These are phyloP conservation scores for Acanthamoeba sp. DNA, from an alignment of 208 protist species.

Conservation along the genomic window DNA sequence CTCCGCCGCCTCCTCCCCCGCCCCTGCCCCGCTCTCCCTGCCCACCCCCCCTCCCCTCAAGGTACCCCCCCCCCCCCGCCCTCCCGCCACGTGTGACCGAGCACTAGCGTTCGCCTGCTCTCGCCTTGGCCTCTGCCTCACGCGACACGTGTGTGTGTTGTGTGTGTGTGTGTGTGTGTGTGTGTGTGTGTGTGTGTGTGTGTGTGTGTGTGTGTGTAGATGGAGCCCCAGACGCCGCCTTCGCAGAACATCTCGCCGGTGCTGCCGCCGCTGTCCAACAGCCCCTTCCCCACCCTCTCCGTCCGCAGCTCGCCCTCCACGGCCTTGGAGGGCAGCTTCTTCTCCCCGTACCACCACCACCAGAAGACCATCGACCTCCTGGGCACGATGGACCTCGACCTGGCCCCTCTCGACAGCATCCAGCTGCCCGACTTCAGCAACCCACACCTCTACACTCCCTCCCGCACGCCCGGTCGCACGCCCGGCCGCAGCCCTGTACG, in stretches of 20 bases:
- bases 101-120: too few relatives aligned
- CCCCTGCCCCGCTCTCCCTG: background rate
- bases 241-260: background rate
- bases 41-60: background rate
- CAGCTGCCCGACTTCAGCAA: background rate
- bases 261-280: background rate
- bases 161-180: too few relatives aligned
- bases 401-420: background rate
- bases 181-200: too few relatives aligned
- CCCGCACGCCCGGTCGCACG: background rate
- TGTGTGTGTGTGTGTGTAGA: background rate
- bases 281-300: background rate
- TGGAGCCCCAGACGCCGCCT: background rate
- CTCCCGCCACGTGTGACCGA: background rate
- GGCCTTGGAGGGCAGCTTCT: background rate
- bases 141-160: too few relatives aligned
- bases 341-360: background rate
- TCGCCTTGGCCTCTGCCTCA: background rate
- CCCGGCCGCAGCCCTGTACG: background rate
- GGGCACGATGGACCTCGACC: background rate
- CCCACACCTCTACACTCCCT: background rate
- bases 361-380: background rate
- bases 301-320: background rate
- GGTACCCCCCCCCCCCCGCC: background rate
- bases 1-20: background rate